Evolutionary conservation across 2,329 filamentous ascomycete genomes (phyloP).

Genomic region (Xylariaceae sp.): DNA sequence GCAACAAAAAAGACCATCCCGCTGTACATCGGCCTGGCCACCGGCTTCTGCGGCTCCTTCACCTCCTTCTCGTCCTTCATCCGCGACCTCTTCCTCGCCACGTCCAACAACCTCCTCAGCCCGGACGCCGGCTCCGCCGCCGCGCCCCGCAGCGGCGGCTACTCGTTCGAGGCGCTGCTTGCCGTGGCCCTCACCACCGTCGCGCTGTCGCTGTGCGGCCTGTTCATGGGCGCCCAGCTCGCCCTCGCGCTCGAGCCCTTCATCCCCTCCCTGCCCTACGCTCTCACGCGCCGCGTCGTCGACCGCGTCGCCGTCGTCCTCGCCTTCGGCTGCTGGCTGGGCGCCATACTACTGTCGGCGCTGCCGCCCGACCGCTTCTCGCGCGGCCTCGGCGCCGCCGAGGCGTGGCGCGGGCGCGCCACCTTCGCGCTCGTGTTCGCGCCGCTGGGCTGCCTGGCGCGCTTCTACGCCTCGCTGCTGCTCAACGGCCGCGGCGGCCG

Average conservation of each 20-base stretch:
- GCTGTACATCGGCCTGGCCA: constrained; percentile 78
- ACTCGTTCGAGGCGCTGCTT: constrained; percentile 74
- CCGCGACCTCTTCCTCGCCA: constrained; percentile 68
- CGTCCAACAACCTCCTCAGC: constrained; percentile 64
- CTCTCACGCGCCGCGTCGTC: constrained; percentile 48
- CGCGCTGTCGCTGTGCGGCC: constrained; percentile 59
- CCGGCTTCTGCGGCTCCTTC: constrained; percentile 82
- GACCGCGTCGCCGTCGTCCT: constrained; percentile 59
- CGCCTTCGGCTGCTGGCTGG: constrained; percentile 70
- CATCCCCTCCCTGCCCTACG: constrained; percentile 54
- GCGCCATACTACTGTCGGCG: constrained; percentile 62
- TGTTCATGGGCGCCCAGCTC: constrained; percentile 68
- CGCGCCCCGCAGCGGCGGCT: constrained; percentile 57
- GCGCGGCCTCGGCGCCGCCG: constrained; percentile 28
- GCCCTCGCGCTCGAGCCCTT: constrained; percentile 53
- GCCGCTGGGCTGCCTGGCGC: constrained; percentile 66
- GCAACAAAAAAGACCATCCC: constrained; percentile 78
- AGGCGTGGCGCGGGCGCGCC: constrained; percentile 67
- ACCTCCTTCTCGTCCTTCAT: constrained; percentile 87
- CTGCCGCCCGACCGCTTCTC: constrained; percentile 54
- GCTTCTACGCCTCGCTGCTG: constrained; percentile 64
- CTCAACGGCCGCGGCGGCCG: constrained; percentile 64
- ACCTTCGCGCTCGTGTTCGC: constrained; percentile 76
- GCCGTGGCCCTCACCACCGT: constrained; percentile 69
- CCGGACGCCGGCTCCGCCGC: constrained; percentile 33